Evolutionary conservation across 2,329 filamentous ascomycete species (phyloP).

Genomic region (Aspergillus aculeatus): DNA sequence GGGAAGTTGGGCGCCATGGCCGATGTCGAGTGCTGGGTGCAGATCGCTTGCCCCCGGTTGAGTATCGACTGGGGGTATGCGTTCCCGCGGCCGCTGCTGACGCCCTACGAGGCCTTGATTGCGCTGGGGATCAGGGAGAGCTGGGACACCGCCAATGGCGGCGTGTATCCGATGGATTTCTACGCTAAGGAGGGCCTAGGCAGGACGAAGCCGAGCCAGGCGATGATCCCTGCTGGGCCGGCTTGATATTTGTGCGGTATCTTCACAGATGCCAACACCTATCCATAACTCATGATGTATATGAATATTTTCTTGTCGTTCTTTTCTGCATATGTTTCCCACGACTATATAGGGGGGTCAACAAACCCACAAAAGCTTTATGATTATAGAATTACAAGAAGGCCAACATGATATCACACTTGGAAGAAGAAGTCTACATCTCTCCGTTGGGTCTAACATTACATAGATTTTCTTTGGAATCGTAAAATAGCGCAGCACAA

Average conservation of each 20-base stretch:
- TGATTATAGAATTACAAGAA: constrained; percentile 4
- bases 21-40: constrained; percentile 97
- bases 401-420: not conserved
- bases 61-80: constrained; percentile 99
- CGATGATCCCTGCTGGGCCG: constrained; percentile 5
- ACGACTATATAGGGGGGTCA: not conserved
- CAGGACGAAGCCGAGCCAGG: constrained; percentile 53
- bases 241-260: not conserved
- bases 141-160: constrained; percentile 62
- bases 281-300: constrained; percentile 3
- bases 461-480: constrained; percentile 20
- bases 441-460: constrained; percentile 16
- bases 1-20: constrained; percentile 90
- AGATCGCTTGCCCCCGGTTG: constrained; percentile 92
- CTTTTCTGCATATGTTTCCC: not conserved
- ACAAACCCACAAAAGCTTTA: not conserved
- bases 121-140: constrained; percentile 77
- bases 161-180: constrained; percentile 95
- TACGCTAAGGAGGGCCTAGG: constrained; percentile 91
- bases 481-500: constrained; percentile 16
- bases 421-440: not conserved
- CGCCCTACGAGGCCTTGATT: constrained; percentile 91
- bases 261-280: no score
- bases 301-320: not conserved
- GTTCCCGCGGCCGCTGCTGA: constrained; percentile 82